phyloP scores from a whole-genome alignment of 2,329 filamentous ascomycete genomes.

The Aschersonia sp. region DNA sequence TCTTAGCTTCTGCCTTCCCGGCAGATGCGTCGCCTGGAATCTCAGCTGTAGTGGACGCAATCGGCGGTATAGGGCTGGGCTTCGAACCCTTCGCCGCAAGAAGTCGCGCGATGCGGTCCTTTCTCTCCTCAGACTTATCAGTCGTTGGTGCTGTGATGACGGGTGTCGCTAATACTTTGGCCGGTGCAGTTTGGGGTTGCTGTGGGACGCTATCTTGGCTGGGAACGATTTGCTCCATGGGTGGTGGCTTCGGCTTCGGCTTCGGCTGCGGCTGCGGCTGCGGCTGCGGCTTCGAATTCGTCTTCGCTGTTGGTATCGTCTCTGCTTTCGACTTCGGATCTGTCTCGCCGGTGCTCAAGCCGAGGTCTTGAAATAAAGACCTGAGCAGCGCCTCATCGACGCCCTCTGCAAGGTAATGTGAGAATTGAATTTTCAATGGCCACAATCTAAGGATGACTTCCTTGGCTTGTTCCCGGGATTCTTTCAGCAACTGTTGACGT shows the following conservation, averaged over 20 bases:
- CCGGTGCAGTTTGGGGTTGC: too few relatives aligned
- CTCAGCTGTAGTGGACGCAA: slow-evolving; percentile 3
- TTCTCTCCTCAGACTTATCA: slow-evolving; percentile 45
- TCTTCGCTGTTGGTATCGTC: neutral
- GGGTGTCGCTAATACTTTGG: too few relatives aligned
- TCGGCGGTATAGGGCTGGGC: slow-evolving; percentile 7
- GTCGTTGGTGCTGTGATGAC: neutral
- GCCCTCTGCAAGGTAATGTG: slow-evolving; percentile 59
- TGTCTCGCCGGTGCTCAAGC: slow-evolving; percentile 29
- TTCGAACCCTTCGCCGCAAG: slow-evolving; percentile 59
- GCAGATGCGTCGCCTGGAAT: slow-evolving; percentile 1
- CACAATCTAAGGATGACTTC: slow-evolving; percentile 51
- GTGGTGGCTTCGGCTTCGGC: too few relatives aligned
- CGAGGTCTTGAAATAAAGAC: slow-evolving; percentile 52
- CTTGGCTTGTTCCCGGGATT: slow-evolving; percentile 44
- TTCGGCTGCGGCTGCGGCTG: neutral
- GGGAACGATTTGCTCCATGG: too few relatives aligned
- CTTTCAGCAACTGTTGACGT: slow-evolving; percentile 9
- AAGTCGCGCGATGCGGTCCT: slow-evolving; percentile 62
- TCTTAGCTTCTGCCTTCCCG: slow-evolving; percentile 4
- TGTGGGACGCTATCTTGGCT: too few relatives aligned
- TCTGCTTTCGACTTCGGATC: neutral
- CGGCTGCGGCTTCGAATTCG: neutral
- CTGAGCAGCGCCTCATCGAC: slow-evolving; percentile 49
- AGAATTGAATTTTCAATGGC: slow-evolving; percentile 55